Evolutionary conservation across 306 rosid genomes (phyloP).

Genomic region (Quercus cerris): DNA sequence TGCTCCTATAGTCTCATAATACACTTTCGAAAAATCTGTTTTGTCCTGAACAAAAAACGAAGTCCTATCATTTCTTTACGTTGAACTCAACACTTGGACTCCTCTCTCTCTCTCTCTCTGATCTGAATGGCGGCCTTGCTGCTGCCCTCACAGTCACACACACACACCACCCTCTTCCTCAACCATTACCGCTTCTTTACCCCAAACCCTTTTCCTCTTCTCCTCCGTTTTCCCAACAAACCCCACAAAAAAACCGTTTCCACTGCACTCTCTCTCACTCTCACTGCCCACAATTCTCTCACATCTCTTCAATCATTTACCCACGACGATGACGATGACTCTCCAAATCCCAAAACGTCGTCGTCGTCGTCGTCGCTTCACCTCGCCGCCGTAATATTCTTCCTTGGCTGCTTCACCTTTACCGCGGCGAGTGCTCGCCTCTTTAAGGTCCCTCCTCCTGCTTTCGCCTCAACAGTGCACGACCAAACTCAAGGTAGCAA

Average conservation of each 20-base stretch:
- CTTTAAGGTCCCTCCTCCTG: conserved; percentile 22
- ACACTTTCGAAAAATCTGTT: no score
- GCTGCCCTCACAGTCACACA: neutral
- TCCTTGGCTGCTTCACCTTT: conserved; percentile 46
- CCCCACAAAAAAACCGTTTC: neutral
- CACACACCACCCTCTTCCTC: neutral
- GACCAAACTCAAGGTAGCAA: conserved; percentile 53
- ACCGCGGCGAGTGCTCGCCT: conserved; percentile 35
- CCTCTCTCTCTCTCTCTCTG: neutral
- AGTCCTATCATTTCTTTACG: no score
- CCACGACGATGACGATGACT: neutral
- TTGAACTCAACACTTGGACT: no score
- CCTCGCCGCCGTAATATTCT: conserved; percentile 40
- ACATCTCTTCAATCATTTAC: neutral
- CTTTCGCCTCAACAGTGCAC: conserved; percentile 26
- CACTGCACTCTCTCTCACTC: neutral
- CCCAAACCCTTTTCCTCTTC: neutral
- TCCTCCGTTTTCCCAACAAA: conserved; percentile 14
- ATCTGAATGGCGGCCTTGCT: conserved; percentile 6
- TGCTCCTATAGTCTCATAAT: no score
- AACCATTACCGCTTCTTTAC: neutral
- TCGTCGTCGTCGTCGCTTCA: conserved; percentile 36
- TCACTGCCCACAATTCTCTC: neutral
- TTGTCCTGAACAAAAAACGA: no score
- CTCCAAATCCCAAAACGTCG: conserved; percentile 19